phyloP scores from a whole-genome alignment of 208 protist species.

The Eutreptiella sp. region DNA sequence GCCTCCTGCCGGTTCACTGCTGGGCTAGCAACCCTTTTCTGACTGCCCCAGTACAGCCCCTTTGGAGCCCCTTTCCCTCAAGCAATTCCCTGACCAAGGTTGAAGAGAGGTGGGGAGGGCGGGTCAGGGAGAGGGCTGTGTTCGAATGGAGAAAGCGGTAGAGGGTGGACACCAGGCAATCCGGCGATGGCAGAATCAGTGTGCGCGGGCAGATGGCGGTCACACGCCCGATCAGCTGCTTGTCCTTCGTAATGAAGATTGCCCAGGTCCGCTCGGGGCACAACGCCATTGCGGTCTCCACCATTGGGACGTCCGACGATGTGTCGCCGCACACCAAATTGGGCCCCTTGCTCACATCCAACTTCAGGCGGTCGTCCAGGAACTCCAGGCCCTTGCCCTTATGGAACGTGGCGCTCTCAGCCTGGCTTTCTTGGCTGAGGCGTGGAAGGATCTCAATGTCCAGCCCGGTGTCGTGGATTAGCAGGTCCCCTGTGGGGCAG shows the following conservation, averaged over 20 bases:
- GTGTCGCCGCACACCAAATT: slow-evolving; percentile 22
- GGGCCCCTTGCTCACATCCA: slow-evolving; percentile 4
- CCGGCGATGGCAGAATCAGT: slow-evolving; percentile 13
- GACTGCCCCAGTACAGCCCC: no score
- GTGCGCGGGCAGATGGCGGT: slow-evolving; percentile 6
- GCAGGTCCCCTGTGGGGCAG: not conserved
- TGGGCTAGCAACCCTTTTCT: no score
- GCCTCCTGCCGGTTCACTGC: no score
- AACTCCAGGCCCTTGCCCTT: slow-evolving; percentile 20
- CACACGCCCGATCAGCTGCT: slow-evolving; percentile 1
- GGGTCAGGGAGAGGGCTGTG: no score
- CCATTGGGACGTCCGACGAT: slow-evolving; percentile 21
- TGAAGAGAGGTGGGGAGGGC: no score
- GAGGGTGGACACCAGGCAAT: no score
- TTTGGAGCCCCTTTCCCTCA: no score
- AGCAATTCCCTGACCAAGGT: no score
- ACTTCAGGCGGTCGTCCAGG: slow-evolving; percentile 11
- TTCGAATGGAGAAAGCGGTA: no score
- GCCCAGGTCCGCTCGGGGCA: slow-evolving; percentile 18
- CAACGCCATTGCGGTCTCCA: slow-evolving; percentile 6
- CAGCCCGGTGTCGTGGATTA: slow-evolving; percentile 18
- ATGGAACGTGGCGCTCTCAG: slow-evolving; percentile 6
- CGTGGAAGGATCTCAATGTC: slow-evolving; percentile 27
- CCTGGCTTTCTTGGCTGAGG: not conserved
- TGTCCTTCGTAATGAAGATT: slow-evolving; percentile 21